Base-by-base conservation (phyloP, 2,329 filamentous ascomycete genomes). In the Lachnellula suecica region DNA sequence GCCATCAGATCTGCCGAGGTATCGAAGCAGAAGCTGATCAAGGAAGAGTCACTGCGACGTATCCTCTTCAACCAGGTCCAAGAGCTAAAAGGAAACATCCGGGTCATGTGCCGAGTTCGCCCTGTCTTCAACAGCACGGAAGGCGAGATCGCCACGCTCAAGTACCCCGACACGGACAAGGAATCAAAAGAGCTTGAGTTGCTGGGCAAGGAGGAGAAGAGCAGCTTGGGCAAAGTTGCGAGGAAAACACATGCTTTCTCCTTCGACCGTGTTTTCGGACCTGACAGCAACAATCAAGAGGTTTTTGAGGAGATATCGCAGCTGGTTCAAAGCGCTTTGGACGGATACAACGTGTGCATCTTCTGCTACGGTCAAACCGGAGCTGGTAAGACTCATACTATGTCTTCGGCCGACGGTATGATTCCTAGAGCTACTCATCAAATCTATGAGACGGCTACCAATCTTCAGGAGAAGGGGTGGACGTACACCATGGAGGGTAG, bases 331-430 rank as follows among this genome's bases (percentile, higher is more conserved):
- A 96, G 90, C 62, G 94, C 95, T 0, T 79, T 99, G 35, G 94
- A 99, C 66, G 94, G 94, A 1, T 99, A 96, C 75, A 99, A 97
- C 62, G 94, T 99, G 47, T 97, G 93, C 71, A 97, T 99, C 58
- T 96, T 99, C 73, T 97, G 92, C 68, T 99, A 99, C 67, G 94
- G 94, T 40, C 94, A 99, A 71, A 99, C 94, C 0, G 94, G 94
- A 3, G 94, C 92, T 17, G 94, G 94, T 54, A 99, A 99, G 77
- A 99, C 94, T 0, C 89, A 87, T 67, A 97, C 94, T 4, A 99
- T 99, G 94, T 95, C 89, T 9, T 88, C 87, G 1, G 72, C 77
- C 2, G 90, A 97, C 63, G 94, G 94, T 60, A 97, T 99, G 87
- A 99, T 99, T 53, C 93, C 94, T 1, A 83, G 88, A 7, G 92